Evolutionary conservation across 306 rosid genomes (phyloP).

Genomic region (Comarum palustre): DNA sequence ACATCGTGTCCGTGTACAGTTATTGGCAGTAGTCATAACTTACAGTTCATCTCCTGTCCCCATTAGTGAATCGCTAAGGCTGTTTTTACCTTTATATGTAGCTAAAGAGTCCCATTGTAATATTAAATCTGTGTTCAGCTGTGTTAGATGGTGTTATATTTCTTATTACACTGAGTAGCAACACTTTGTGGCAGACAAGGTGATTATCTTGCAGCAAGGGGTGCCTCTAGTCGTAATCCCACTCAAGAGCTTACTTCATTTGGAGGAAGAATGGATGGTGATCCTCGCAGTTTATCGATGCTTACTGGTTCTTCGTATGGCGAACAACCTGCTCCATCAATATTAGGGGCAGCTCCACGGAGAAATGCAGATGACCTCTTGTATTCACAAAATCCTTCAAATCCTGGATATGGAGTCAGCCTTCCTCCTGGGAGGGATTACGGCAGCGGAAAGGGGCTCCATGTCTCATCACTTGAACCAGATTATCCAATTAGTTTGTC

Average conservation of each 20-base stretch:
- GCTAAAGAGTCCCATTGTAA: slow-evolving; percentile 28
- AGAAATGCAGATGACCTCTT: slow-evolving; percentile 77
- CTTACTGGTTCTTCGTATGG: slow-evolving; percentile 74
- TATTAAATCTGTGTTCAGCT: slow-evolving; percentile 48
- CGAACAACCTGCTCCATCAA: slow-evolving; percentile 82
- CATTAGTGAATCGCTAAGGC: slow-evolving; percentile 20
- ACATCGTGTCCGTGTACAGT: slow-evolving; percentile 43
- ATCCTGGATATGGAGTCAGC: slow-evolving; percentile 99
- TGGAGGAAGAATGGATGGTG: slow-evolving; percentile 91
- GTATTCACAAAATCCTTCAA: slow-evolving; percentile 74
- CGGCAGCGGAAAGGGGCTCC: slow-evolving; percentile 82
- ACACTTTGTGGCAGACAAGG: slow-evolving; percentile 97
- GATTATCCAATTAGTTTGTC: slow-evolving; percentile 61
- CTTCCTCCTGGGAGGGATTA: slow-evolving; percentile 99
- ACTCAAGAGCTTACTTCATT: slow-evolving; percentile 79
- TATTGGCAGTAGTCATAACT: slow-evolving; percentile 30
- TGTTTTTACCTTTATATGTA: slow-evolving; percentile 23
- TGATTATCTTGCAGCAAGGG: slow-evolving; percentile 94
- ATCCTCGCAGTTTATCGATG: slow-evolving; percentile 73
- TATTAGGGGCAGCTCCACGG: slow-evolving; percentile 93
- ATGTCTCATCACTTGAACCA: slow-evolving; percentile 64
- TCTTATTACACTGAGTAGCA: slow-evolving; percentile 82
- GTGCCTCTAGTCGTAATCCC: slow-evolving; percentile 79
- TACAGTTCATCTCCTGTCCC: slow-evolving; percentile 20
- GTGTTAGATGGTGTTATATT: slow-evolving; percentile 61